These are phyloP conservation scores for Rhizophora mangle DNA, from an alignment of 345 rosid genomes.

Conservation along the genomic window DNA sequence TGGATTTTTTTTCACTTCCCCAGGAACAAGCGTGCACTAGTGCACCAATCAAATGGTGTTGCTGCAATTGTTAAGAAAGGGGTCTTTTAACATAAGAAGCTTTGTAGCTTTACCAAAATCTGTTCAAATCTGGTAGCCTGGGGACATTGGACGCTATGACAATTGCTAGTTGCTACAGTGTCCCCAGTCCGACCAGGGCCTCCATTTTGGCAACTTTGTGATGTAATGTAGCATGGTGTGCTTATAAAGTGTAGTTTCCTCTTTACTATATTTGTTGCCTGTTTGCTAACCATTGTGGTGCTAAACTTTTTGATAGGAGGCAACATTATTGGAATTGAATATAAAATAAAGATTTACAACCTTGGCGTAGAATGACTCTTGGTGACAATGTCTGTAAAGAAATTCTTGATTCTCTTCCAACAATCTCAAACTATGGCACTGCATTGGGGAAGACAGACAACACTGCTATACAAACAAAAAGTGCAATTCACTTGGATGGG, in stretches of 20 bases:
- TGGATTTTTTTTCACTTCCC: too few species aligned
- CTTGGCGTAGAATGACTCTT: slow-evolving; percentile 41
- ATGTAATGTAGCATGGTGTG: neutral
- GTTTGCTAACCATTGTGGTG: slow-evolving; percentile 12
- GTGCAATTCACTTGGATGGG: too few species aligned
- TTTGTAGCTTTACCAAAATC: too few species aligned
- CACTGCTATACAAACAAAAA: neutral
- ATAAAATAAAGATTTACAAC: slow-evolving; percentile 2
- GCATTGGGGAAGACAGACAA: slow-evolving; percentile 25
- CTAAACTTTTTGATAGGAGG: slow-evolving; percentile 11
- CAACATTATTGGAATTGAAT: neutral
- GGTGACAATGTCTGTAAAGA: slow-evolving; percentile 43
- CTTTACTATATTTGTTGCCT: neutral
- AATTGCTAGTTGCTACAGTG: too few species aligned
- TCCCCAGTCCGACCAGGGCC: too few species aligned
- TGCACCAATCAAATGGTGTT: too few species aligned
- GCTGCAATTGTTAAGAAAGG: too few species aligned
- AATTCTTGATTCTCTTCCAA: slow-evolving; percentile 31
- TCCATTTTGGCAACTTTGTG: too few species aligned
- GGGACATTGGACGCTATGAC: too few species aligned
- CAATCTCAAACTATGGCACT: slow-evolving; percentile 19
- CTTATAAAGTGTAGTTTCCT: neutral
- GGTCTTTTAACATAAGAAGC: too few species aligned
- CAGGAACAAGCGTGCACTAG: too few species aligned
- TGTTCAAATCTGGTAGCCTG: too few species aligned